Percentiles rank a stretch among this genome's conserved stretches.
These are phyloP conservation scores for Thelonectria rubi DNA, from an alignment of 2,329 filamentous ascomycete genomes.

Conservation along the genomic window DNA sequence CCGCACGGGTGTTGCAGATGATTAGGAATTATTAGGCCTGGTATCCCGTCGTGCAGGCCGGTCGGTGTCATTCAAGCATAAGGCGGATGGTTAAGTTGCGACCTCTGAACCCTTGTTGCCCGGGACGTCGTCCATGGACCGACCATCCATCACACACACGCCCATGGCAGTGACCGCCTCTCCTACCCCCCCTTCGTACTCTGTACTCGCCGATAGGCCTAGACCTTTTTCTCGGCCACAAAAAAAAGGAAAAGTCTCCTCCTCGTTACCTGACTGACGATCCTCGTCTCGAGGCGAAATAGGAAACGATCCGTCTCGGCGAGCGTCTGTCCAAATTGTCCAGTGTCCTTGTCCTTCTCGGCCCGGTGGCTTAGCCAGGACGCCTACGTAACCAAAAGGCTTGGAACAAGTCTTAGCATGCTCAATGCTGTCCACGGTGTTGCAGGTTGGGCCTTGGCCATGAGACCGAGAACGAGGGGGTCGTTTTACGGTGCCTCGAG, in stretches of 20 bases:
- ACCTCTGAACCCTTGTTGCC: background rate
- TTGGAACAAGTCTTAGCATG: too few relatives aligned
- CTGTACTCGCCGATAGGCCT: too few relatives aligned
- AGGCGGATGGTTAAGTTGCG: background rate
- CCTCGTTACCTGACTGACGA: too few relatives aligned
- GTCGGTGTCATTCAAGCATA: background rate
- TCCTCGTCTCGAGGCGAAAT: background rate
- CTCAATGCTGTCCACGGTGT: background rate
- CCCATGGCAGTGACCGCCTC: background rate
- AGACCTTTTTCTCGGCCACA: too few relatives aligned
- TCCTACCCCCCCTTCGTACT: background rate
- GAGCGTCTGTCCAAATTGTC: background rate
- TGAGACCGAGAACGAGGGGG: background rate
- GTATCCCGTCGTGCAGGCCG: background rate
- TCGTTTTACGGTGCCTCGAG: background rate
- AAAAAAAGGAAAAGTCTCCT: too few relatives aligned
- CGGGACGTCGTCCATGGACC: background rate
- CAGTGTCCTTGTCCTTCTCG: background rate
- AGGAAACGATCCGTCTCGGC: background rate
- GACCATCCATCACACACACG: background rate
- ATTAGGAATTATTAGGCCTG: background rate
- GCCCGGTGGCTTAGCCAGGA: constrained; percentile 1
- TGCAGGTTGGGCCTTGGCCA: background rate
- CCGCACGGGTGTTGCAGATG: background rate
- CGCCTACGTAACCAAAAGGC: background rate